Base-by-base conservation (phyloP, 2,329 filamentous ascomycete genomes). In the Talaromyces piceae region DNA sequence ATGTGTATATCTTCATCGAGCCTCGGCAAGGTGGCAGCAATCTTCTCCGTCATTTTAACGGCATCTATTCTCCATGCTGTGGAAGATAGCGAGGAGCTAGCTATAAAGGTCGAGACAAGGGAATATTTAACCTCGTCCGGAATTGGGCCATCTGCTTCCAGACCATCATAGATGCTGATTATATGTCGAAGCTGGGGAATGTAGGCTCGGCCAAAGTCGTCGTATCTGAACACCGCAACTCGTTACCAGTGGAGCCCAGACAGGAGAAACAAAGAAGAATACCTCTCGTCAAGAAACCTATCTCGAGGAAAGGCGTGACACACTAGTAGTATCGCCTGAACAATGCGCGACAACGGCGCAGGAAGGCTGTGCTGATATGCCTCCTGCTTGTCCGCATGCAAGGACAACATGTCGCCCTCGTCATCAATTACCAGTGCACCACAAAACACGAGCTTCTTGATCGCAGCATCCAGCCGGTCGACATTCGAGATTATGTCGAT, bases 251-350 rank as follows among this genome's bases (percentile, higher is more conserved):
- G 16, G 27, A 28, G 6, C 9, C 23, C n/a, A 41, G 12, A 22
- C n/a, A 41, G 9, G 18, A 6, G 20, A 7, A 37, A 41, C 25
- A 16, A 25, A 6, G 22, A 28, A 26, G 22, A 41, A 27, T 18
- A 51, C 49, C 46, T 33, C n/a, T 18, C 16, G 5, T 51, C 49
- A 13, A 51, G 31, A 27, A 41, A 27, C 11, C 28, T 8, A 51
- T 51, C 49, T 8, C 26, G 27, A 16, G 49, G 49, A 31, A 51
- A 51, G 18, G 49, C 49, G 46, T 51, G 49, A 23, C 43, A 47
- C 27, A 51, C 49, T n/a, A 51, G 44, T 8, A 51, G 31, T 13
- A 51, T 16, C 18, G 49, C 49, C 43, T 47, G 49, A 26, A 51
- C 27, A 31, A 46, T 51, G 25, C 43, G 22, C 28, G 25, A 26